These are phyloP conservation scores for Fusarium denticulatum DNA, from an alignment of 2,329 filamentous ascomycete genomes.

Conservation along the genomic window DNA sequence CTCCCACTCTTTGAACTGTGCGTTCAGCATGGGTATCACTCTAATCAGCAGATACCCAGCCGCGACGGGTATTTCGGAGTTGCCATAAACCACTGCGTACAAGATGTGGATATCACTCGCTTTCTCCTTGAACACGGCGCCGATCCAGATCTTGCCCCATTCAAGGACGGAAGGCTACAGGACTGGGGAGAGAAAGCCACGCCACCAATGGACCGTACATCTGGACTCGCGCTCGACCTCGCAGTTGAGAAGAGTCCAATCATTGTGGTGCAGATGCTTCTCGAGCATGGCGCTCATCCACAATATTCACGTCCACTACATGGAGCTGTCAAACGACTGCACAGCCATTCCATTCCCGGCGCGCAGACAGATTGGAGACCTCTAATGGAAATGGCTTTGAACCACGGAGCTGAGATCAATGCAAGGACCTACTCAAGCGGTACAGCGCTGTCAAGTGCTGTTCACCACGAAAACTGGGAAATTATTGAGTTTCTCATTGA, in stretches of 20 bases:
- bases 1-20: neutral
- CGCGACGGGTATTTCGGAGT: neutral
- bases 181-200: neutral
- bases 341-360: fast-evolving
- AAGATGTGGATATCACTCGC: neutral
- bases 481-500: neutral
- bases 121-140: neutral
- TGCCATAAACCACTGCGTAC: neutral
- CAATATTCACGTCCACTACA: neutral
- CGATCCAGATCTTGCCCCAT: neutral
- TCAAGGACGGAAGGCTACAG: neutral
- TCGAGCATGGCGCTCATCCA: neutral
- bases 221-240: neutral
- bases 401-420: neutral
- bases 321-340: fast-evolving
- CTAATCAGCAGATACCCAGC: neutral
- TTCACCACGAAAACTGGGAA: neutral
- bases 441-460: neutral
- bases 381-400: neutral
- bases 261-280: neutral
- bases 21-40: neutral
- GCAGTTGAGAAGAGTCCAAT: neutral
- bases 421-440: fast-evolving
- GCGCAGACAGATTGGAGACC: neutral
- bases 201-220: neutral